These are phyloP conservation scores for Abortiporus biennis DNA, from an alignment of 1,284 basidiomycete genomes.

Conservation along the genomic window DNA sequence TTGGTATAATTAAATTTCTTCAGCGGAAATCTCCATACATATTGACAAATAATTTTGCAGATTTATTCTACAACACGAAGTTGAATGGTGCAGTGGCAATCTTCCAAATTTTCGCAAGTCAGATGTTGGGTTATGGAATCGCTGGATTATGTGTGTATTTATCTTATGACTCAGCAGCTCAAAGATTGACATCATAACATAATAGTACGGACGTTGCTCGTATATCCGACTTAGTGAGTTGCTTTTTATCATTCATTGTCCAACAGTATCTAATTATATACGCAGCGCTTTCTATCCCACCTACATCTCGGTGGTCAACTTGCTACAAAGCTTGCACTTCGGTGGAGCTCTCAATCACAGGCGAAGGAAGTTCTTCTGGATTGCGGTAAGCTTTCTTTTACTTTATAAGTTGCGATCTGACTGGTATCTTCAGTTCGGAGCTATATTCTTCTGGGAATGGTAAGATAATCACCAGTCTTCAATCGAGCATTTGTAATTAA, in stretches of 20 bases:
- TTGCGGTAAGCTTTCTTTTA: conserved; percentile 36
- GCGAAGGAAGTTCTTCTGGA: conserved; percentile 45
- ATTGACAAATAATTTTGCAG: conserved; percentile 15
- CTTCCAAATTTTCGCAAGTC: conserved; percentile 54
- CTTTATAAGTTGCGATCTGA: no score
- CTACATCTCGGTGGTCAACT: conserved; percentile 47
- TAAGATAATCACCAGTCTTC: conserved; percentile 6
- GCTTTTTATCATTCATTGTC: no score
- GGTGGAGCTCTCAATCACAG: conserved; percentile 40
- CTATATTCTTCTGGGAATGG: conserved; percentile 48
- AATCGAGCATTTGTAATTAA: neutral
- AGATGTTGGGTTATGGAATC: conserved; percentile 57
- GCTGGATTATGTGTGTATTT: conserved; percentile 43
- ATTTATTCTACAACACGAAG: conserved; percentile 52
- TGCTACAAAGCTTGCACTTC: conserved; percentile 51
- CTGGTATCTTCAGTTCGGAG: conserved; percentile 28
- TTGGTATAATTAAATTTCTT: conserved; percentile 32
- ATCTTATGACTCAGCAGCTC: neutral
- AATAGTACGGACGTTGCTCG: conserved; percentile 41
- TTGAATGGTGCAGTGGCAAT: conserved; percentile 49
- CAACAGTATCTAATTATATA: neutral
- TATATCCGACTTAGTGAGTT: conserved; percentile 59
- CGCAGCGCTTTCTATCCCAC: conserved; percentile 48
- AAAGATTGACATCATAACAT: neutral
- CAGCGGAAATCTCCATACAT: neutral